These are phyloP conservation scores for Takashimella tepidaria DNA, from an alignment of 1,284 basidiomycete species.

Conservation along the genomic window DNA sequence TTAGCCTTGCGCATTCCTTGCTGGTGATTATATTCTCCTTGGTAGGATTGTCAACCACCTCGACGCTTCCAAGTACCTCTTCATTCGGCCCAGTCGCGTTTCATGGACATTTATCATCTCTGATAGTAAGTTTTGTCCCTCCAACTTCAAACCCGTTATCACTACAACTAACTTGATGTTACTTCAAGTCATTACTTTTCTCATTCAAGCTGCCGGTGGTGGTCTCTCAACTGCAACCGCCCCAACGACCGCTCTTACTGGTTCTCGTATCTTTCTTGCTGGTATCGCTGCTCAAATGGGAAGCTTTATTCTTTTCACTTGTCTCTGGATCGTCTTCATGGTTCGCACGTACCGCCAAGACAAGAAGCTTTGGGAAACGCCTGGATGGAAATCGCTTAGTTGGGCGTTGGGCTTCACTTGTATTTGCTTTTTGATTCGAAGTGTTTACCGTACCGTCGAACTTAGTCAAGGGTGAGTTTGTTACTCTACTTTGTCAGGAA, in stretches of 20 bases:
- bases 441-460: constrained; percentile 62
- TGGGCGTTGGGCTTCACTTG: constrained; percentile 58
- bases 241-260: constrained; percentile 26
- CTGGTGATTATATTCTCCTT: constrained; percentile 64
- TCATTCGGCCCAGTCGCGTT: constrained; percentile 25
- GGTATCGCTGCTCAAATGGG: constrained; percentile 60
- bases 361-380: constrained; percentile 52
- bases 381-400: constrained; percentile 59
- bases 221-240: constrained; percentile 42
- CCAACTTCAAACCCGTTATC: background rate
- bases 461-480: constrained; percentile 55
- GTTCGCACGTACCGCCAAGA: constrained; percentile 50
- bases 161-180: background rate
- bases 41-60: constrained; percentile 58
- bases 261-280: constrained; percentile 57
- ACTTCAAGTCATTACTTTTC: constrained; percentile 56
- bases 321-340: constrained; percentile 58
- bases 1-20: constrained; percentile 69
- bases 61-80: constrained; percentile 53
- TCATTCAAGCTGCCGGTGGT: constrained; percentile 57
- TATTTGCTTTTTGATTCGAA: constrained; percentile 63
- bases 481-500: too few species aligned
- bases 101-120: constrained; percentile 16
- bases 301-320: constrained; percentile 60
- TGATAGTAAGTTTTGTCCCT: constrained; percentile 3